Evolutionary conservation across 495 filamentous ascomycete genomes (phyloP).

Genomic region (Zalerion maritima): DNA sequence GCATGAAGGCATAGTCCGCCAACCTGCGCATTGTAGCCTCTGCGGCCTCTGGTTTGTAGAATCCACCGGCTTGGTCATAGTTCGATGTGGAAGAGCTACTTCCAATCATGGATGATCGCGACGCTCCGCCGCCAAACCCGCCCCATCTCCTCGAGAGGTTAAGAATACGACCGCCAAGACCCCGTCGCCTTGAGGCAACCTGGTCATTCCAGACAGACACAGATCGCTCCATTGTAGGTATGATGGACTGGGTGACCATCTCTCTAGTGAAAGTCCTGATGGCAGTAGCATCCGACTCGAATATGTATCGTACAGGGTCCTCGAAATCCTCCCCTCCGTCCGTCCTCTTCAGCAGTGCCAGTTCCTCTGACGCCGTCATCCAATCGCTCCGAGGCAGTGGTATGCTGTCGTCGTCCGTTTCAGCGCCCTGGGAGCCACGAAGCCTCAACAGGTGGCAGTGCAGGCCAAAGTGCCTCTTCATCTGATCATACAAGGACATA

Average conservation of each 20-base stretch:
- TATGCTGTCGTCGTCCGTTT: slow-evolving; percentile 85
- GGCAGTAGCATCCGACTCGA: slow-evolving; percentile 79
- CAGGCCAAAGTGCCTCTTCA: slow-evolving; percentile 92
- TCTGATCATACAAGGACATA: slow-evolving; percentile 81
- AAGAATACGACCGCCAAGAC: slow-evolving; percentile 77
- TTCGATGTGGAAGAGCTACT: slow-evolving; percentile 39
- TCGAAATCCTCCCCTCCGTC: slow-evolving; percentile 49
- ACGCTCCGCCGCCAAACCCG: slow-evolving; percentile 48
- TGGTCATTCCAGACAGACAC: slow-evolving; percentile 93
- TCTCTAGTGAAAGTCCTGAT: slow-evolving; percentile 81
- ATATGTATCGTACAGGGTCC: slow-evolving; percentile 61
- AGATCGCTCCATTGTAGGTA: slow-evolving; percentile 89
- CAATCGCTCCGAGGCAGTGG: slow-evolving; percentile 69
- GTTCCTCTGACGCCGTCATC: slow-evolving; percentile 75
- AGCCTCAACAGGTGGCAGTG: slow-evolving; percentile 87
- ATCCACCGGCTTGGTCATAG: slow-evolving; percentile 62
- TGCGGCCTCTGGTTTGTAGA: slow-evolving; percentile 67
- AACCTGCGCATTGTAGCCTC: slow-evolving; percentile 88
- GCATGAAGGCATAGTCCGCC: slow-evolving; percentile 90
- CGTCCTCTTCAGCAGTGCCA: slow-evolving; percentile 49
- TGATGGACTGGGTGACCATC: slow-evolving; percentile 79
- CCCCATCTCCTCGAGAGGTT: slow-evolving; percentile 80
- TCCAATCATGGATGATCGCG: slow-evolving; percentile 26
- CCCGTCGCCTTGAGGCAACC: slow-evolving; percentile 76
- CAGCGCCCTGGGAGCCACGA: slow-evolving; percentile 68